These are phyloP conservation scores for Suhomyces faveliae DNA, from an alignment of 805 yeast genomes.

Conservation along the genomic window DNA sequence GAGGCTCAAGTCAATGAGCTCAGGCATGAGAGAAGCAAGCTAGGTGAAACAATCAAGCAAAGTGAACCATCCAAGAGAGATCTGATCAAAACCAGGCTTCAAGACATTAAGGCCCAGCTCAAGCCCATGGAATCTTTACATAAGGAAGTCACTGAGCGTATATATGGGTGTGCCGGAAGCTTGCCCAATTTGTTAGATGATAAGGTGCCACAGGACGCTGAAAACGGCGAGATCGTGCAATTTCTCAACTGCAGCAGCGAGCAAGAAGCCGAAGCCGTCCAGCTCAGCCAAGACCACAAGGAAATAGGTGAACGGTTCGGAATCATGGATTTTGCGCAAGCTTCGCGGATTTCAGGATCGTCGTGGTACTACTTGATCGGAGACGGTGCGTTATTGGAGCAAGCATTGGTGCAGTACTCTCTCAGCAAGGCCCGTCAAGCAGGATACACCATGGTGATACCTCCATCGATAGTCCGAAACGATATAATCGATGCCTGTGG, in stretches of 20 bases:
- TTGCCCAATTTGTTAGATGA: slow-evolving; percentile 65
- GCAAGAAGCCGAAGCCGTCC: slow-evolving; percentile 21
- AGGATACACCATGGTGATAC: slow-evolving; percentile 71
- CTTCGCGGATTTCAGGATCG: slow-evolving; percentile 74
- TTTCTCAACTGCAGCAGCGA: slow-evolving; percentile 50
- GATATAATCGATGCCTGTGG: slow-evolving; percentile 89
- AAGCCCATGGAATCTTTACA: slow-evolving; percentile 25
- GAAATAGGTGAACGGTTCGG: slow-evolving; percentile 65
- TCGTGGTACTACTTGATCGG: slow-evolving; percentile 85
- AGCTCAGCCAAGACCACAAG: slow-evolving; percentile 54
- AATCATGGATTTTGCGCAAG: slow-evolving; percentile 67
- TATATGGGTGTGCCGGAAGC: slow-evolving; percentile 42
- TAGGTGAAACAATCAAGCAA: slow-evolving; percentile 24
- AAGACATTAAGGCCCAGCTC: slow-evolving; percentile 24
- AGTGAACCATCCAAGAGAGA: slow-evolving; percentile 5
- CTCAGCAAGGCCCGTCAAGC: slow-evolving; percentile 58
- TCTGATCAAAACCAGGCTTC: slow-evolving; percentile 18
- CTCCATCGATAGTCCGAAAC: slow-evolving; percentile 82
- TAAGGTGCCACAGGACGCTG: slow-evolving; percentile 40
- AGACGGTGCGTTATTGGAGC: slow-evolving; percentile 86
- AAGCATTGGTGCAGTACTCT: slow-evolving; percentile 82
- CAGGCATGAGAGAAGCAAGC: slow-evolving; percentile 25
- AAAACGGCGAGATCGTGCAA: slow-evolving; percentile 45
- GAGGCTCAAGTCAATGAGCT: slow-evolving; percentile 23
- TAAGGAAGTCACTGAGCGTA: slow-evolving; percentile 29